Base-by-base conservation (phyloP, 1,139 yeast species). In the Suhomyces yuchorum region DNA sequence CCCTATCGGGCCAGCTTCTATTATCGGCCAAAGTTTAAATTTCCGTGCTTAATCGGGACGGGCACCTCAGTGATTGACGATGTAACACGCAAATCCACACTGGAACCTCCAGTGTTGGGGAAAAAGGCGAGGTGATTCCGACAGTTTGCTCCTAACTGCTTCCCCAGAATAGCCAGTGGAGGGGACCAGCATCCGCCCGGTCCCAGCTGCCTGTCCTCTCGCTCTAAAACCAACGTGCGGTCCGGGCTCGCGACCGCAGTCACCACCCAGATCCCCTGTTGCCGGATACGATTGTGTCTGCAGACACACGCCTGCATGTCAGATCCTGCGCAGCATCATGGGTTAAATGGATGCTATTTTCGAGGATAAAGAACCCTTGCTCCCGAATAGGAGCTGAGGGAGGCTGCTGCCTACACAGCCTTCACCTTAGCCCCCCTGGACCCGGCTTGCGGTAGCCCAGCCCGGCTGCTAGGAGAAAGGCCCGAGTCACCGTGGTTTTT, bases 301-400 rank as follows among this genome's bases (percentile, higher is more conserved):
- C 39, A 37, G 12, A 17, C 30, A 14, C 30, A 14, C 39, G 39
- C 39, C 39, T 37, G 39, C 11, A 37, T 22, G 39, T 23, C 39
- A 37, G 39, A 37, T 37, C 39, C 26, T 20, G 32, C 30, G 30
- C 30, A 15, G 39, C 38, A 20, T 22, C 23, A n/a, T 20, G 38
- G 38, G 38, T 24, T 23, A 37, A 8, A n/a, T 14, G 18, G 18
- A 15, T 15, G 11, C 34, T 30, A 30, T 14, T 26, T 26, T 26
- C 30, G 30, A 26, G 30, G 30, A 26, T 26, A 26, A 26, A 26
- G 30, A 26, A 26, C 30, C 30, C 30, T 26, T 26, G 30, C 30
- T 26, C 30, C n/a, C 14, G 11, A 26, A 26, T 11, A 12, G 30
- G 30, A 26, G 30, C 23, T 20, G 4, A 20, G 23, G 23, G 23